A percentile compares a stretch with the other conserved stretches of the same genome.
Evolutionary conservation across 225 moss, liverwort and hornwort genomes (phyloP).

Genomic region (Rhytidiadelphus loreus): DNA sequence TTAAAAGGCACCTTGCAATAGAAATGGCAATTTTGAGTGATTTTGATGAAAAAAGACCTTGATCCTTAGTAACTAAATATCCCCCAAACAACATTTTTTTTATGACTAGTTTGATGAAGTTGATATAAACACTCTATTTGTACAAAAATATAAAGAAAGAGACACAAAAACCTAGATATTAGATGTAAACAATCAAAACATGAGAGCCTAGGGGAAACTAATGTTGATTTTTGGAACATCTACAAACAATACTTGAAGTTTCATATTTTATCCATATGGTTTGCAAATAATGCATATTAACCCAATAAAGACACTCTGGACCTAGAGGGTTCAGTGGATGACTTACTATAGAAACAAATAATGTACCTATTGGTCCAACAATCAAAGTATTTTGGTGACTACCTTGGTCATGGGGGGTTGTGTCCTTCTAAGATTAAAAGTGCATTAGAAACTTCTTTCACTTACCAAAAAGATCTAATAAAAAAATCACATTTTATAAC

Average conservation of each 20-base stretch:
- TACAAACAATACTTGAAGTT: not conserved
- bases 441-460: not conserved
- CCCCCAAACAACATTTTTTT: accelerated
- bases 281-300: not conserved
- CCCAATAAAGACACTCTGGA: accelerated
- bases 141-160: not conserved
- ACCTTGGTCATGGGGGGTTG: accelerated
- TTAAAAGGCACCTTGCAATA: not conserved
- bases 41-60: accelerated
- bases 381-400: accelerated
- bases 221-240: accelerated
- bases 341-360: not conserved
- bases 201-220: accelerated
- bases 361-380: not conserved
- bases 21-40: accelerated
- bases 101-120: not conserved
- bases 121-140: too few species aligned
- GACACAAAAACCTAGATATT: not conserved
- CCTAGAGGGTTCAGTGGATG: accelerated
- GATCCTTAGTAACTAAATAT: accelerated
- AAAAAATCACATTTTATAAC: not conserved
- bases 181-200: accelerated
- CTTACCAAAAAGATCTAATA: not conserved
- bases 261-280: accelerated
- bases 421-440: accelerated